phyloP scores from a whole-genome alignment of 2,329 filamentous ascomycete genomes.

The Neoscytalidium dimidiatum region DNA sequence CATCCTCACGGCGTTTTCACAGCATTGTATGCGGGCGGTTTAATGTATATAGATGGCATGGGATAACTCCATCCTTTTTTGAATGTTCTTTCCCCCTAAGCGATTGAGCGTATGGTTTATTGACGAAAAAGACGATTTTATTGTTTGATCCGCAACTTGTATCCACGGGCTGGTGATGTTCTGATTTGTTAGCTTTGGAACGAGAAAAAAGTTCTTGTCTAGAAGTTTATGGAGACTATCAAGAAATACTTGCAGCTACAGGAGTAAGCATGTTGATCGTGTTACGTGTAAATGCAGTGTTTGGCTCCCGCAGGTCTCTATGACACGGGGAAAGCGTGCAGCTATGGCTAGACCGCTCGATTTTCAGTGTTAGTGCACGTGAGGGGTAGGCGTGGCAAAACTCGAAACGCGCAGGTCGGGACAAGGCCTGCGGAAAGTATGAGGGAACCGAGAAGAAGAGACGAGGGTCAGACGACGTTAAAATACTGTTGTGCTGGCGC shows the following conservation, averaged over 20 bases:
- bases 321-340: neutral
- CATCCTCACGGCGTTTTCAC: constrained; percentile 6
- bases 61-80: neutral
- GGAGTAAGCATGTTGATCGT: no score
- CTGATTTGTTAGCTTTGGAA: neutral
- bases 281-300: neutral
- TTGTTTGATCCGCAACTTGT: neutral
- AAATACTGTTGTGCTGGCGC: constrained; percentile 14
- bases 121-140: constrained; percentile 9
- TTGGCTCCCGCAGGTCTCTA: neutral
- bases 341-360: neutral
- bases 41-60: constrained; percentile 12
- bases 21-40: neutral
- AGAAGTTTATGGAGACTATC: no score
- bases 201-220: neutral
- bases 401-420: neutral
- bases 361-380: neutral
- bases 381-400: neutral
- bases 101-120: constrained; percentile 7
- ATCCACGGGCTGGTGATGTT: neutral
- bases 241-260: no score
- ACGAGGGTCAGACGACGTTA: constrained; percentile 5
- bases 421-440: neutral
- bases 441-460: neutral
- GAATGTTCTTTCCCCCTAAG: constrained; percentile 9